Base-by-base conservation (phyloP, 768 basidiomycete genomes). In the Lactarius sp. region DNA sequence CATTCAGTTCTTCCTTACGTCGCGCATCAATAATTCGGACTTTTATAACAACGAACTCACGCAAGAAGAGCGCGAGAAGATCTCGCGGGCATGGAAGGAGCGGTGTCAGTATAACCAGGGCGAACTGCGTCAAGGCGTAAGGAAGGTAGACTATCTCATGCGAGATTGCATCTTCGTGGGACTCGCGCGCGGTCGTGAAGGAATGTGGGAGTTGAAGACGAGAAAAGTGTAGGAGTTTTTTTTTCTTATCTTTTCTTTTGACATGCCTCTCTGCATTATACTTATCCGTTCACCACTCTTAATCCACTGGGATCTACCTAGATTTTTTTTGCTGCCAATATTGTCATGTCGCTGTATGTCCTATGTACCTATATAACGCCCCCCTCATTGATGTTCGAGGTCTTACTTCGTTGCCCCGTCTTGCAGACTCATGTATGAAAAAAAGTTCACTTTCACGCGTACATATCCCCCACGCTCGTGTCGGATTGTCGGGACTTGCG, bases 181-280 rank as follows among this genome's bases (percentile, higher is more conserved):
- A 7, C 72, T 89, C 61, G 72, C 71, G 53, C 78, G 80, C 57
- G 80, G 80, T 2, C 80, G 76, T 68, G 78, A 81, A 39, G 86
- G 87, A 8, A 77, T 83, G 73, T 88, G 85, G 83, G 83, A 86
- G 73, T 79, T 89, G 70, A 86, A 82, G 73, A 80, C 83, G 44
- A 76, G 72, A 57, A 75, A 65, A 58, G 60, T 62, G 56, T 58
- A 66, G 46, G 57, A n/a, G 41, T 22, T 22, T 22, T 18, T 46
- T 36, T 6, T 34, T 14, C 13, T 22, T 47, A 14, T 27, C 27
- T 6, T 33, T 42, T 49, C 34, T 22, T 34, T 27, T 61, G 53
- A n/a, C 46, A 55, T 34, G 53, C 8, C 34, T 55, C 41, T 51
- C 36, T 59, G 34, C 63, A 60, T 49, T 64, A 64, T 60, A 64